A percentile compares a stretch with the other conserved stretches of the same genome.
phyloP scores from a whole-genome alignment of 108 stramenopile species.

The Pseudonitzschia pungens region DNA sequence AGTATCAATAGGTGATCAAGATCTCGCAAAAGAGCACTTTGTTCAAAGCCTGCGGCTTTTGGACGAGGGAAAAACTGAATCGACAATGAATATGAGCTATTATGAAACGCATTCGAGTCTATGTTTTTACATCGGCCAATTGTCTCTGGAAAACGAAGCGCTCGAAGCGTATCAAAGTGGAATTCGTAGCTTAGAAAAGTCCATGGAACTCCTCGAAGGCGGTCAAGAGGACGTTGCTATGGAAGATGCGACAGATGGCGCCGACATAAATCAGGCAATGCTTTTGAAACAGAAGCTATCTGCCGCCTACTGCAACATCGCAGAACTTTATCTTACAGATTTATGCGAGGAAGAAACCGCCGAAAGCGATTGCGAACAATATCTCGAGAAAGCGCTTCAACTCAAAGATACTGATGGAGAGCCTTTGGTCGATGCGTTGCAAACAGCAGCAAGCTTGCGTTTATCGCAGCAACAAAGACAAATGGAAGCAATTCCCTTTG shows the following conservation, averaged over 20 bases:
- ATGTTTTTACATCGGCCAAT: slow-evolving; percentile 76
- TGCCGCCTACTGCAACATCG: slow-evolving; percentile 74
- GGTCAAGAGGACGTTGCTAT: slow-evolving; percentile 13
- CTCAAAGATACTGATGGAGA: slow-evolving; percentile 48
- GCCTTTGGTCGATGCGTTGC: slow-evolving; percentile 75
- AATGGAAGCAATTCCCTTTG: slow-evolving; percentile 62
- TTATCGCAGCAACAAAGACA: slow-evolving; percentile 77
- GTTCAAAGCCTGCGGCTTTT: slow-evolving; percentile 57
- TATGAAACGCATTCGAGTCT: slow-evolving; percentile 56
- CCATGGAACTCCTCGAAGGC: slow-evolving; percentile 18
- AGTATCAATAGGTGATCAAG: slow-evolving; percentile 65
- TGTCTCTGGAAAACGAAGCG: slow-evolving; percentile 70
- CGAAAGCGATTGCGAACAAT: slow-evolving; percentile 67
- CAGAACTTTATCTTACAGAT: slow-evolving; percentile 88
- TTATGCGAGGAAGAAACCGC: slow-evolving; percentile 86
- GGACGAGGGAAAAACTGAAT: slow-evolving; percentile 22
- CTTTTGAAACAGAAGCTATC: slow-evolving; percentile 57
- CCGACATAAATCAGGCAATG: neutral
- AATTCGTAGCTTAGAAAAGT: slow-evolving; percentile 50
- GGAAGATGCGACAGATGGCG: slow-evolving; percentile 21
- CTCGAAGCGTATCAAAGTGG: slow-evolving; percentile 58
- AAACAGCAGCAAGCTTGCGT: slow-evolving; percentile 79
- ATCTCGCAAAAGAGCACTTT: slow-evolving; percentile 65
- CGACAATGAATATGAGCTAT: slow-evolving; percentile 27
- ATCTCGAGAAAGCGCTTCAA: slow-evolving; percentile 58